Base-by-base conservation (phyloP, 805 yeast genomes). In the Starmerella potacharoeniae region DNA sequence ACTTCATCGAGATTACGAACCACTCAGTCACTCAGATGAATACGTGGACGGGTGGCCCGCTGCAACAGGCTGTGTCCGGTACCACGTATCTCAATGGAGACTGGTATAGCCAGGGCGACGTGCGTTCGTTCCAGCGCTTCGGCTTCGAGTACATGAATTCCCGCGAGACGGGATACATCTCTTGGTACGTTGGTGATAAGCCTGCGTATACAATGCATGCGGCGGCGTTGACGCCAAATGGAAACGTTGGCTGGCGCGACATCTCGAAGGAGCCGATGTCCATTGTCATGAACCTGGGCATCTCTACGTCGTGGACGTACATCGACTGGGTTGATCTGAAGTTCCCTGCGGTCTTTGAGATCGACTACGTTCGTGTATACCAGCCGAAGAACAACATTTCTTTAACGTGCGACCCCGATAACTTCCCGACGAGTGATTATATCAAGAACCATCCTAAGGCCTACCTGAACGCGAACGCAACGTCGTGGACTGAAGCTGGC, bases 181-280 rank as follows among this genome's bases (percentile, higher is more conserved):
- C 82, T 45, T 91, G 96, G 96, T 83, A 77, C 67, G 86, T 89
- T 35, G 97, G 97, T 45, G 80, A 80, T 49, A 72, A 75, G 34
- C 89, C 95, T 39, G 84, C 95, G 0, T 77, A 80, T 62, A 84
- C 95, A 0, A 68, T 89, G 46, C 76, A 82, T 65, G 78, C 95
- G 0, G 75, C 76, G 40, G 85, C 96, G 0, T 72, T 91, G 56
- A 84, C 86, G 55, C 96, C 96, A 39, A 86, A 86, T 68, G 97
- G 98, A 62, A 91, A 91, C 68, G 72, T 91, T 60, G 93, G 80
- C 42, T 81, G 84, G 84, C 81, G 97, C 69, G 71, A 78, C 60
- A 78, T 91, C 33, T 76, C 93, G 28, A 83, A 84, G 67, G 98
- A 91, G 67, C 97, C 97, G 60, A 89, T 91, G 97, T 77, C 95